A percentile compares a stretch with the other conserved stretches of the same genome.
Evolutionary conservation across 768 basidiomycete species (phyloP).

Genomic region (Suillus cothurnatus): DNA sequence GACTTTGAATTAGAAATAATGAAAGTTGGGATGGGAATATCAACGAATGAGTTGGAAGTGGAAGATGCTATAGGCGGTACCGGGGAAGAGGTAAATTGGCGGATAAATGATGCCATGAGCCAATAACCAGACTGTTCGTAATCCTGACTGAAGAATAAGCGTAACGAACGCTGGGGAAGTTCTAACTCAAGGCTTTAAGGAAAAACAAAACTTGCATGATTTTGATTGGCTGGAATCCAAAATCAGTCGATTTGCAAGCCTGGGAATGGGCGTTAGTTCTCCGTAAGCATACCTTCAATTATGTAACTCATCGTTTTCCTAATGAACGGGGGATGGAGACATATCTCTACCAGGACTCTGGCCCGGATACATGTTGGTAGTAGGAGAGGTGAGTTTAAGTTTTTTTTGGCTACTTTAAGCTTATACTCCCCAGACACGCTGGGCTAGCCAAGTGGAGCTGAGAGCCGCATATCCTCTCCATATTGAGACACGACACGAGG

Average conservation of each 20-base stretch:
- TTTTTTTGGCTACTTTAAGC: background rate
- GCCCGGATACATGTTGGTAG: too few relatives aligned
- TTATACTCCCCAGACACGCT: background rate
- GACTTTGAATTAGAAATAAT: slow-evolving; percentile 31
- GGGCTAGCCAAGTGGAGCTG: background rate
- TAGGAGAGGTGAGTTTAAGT: background rate
- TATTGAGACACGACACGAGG: background rate
- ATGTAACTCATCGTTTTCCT: too few relatives aligned
- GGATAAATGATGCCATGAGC: slow-evolving; percentile 37
- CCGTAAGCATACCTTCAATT: too few relatives aligned
- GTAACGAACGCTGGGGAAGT: background rate
- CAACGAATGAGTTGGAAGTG: slow-evolving; percentile 40
- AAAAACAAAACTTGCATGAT: background rate
- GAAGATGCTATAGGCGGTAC: slow-evolving; percentile 44
- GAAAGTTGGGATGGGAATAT: slow-evolving; percentile 51
- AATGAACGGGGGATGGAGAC: too few relatives aligned
- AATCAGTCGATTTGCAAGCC: slow-evolving; percentile 2
- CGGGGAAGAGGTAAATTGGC: slow-evolving; percentile 34
- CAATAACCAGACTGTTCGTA: background rate
- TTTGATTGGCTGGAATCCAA: background rate
- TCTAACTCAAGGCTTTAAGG: background rate
- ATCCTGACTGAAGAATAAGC: background rate
- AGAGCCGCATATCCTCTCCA: background rate
- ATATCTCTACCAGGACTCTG: too few relatives aligned
- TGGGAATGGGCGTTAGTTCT: background rate